These are phyloP conservation scores for Byssothecium circinans DNA, from an alignment of 2,329 filamentous ascomycete species.

Conservation along the genomic window DNA sequence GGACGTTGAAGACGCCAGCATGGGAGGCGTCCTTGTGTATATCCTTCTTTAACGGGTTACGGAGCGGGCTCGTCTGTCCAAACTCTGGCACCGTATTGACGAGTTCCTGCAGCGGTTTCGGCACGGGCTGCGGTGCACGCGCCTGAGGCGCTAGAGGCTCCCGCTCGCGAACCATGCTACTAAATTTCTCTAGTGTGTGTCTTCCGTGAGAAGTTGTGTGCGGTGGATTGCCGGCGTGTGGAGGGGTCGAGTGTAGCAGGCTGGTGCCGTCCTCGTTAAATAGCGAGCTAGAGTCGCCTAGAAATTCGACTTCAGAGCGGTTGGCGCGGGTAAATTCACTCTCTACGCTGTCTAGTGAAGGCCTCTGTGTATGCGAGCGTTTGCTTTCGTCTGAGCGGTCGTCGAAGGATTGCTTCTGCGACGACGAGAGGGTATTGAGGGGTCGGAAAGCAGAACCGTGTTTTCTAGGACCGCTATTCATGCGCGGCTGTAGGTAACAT, in stretches of 20 bases:
- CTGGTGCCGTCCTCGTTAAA: slow-evolving; percentile 33
- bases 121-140: slow-evolving; percentile 25
- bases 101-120: slow-evolving; percentile 38
- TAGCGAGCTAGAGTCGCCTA: slow-evolving; percentile 40
- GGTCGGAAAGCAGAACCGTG: slow-evolving; percentile 37
- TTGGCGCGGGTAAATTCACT: slow-evolving; percentile 6
- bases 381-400: neutral
- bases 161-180: slow-evolving; percentile 56
- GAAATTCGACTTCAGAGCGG: slow-evolving; percentile 16
- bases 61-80: slow-evolving; percentile 60
- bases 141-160: slow-evolving; percentile 47
- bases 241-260: slow-evolving; percentile 9
- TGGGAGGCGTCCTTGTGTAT: slow-evolving; percentile 24
- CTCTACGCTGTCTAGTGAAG: slow-evolving; percentile 6
- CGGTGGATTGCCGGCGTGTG: slow-evolving; percentile 2
- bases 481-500: slow-evolving; percentile 5
- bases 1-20: slow-evolving; percentile 55
- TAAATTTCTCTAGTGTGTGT: neutral
- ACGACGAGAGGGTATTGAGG: slow-evolving; percentile 37
- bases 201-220: slow-evolving; percentile 5
- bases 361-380: neutral
- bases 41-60: slow-evolving; percentile 50
- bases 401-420: slow-evolving; percentile 31
- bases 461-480: slow-evolving; percentile 32
- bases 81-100: slow-evolving; percentile 50